Evolutionary conservation across 2,329 filamentous ascomycete genomes (phyloP), one percentile per base, ranked within the genome.

Genomic region (Epichloe baconii): DNA sequence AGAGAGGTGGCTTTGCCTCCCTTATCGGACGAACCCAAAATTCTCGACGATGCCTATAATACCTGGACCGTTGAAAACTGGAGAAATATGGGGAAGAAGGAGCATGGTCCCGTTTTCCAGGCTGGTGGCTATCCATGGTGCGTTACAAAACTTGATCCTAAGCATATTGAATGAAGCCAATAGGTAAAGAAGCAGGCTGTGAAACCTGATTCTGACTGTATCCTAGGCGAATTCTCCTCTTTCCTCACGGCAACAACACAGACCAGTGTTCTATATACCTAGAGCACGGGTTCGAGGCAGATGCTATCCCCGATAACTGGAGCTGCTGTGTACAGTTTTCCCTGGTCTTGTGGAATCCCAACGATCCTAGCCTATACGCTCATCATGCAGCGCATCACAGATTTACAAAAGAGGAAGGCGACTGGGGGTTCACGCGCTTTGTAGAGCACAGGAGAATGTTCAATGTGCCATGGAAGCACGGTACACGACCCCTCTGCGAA

Each of bases 391-490:
- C 93, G n/a, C 88, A 90, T 59, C 93, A 98, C 65, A 85, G 93
- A 53, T 98, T 97, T 68, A 97, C 89, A 4, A 87, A 86, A 56
- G 93, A 97, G 43, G 93, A 98, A 68, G 89, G 88, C 23, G 93
- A 98, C 62, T 98, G 93, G 93, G 93, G 93, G 1, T 98, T 98
- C 66, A 98, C 93, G n/a, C 77, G 91, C 51, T 98, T 97, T 64
- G 82, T 89, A 12, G 93, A 97, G 66, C 77, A 95, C 47, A 79
- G 88, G 50, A 85, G 82, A 61, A 84, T 97, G 66, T 95, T 96
- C 64, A 84, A 83, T 54, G 73, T 82, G 36, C 77, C 80, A 2
- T 95, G 85, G 79, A 86, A 93, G 52, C 79, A 81, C 21, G 71
- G 73, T 21, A 72, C 68, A 38, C 78, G 86, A 52, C 88, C 85